These are phyloP conservation scores for Cyclaneusma minus DNA, from an alignment of 2,329 filamentous ascomycete species.

Conservation along the genomic window DNA sequence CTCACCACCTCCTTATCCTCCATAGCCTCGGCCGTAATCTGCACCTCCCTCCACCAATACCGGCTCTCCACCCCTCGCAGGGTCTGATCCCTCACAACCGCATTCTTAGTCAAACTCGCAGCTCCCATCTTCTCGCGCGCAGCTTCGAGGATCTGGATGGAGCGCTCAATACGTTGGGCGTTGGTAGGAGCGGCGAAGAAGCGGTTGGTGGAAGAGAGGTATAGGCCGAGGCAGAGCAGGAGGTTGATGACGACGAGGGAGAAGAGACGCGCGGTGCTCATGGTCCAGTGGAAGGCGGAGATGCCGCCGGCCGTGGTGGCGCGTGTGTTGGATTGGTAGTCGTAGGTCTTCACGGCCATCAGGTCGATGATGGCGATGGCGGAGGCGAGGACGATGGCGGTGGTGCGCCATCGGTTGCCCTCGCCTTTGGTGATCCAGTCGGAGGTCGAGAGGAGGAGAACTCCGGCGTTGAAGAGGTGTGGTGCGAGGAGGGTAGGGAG, in stretches of 20 bases:
- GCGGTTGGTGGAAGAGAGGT: constrained; percentile 64
- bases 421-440: constrained; percentile 45
- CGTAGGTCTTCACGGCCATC: constrained; percentile 49
- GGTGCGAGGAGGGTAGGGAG: constrained; percentile 56
- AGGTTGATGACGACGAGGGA: constrained; percentile 50
- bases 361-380: constrained; percentile 47
- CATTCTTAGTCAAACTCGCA: constrained; percentile 65
- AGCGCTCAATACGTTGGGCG: constrained; percentile 49
- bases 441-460: constrained; percentile 62
- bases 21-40: constrained; percentile 58
- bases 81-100: constrained; percentile 55
- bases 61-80: constrained; percentile 48
- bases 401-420: constrained; percentile 51
- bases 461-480: constrained; percentile 65
- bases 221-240: constrained; percentile 49
- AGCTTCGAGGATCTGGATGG: constrained; percentile 38
- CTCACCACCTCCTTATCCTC: constrained; percentile 64
- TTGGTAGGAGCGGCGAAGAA: constrained; percentile 50
- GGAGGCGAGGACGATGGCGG: constrained; percentile 48
- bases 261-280: constrained; percentile 46
- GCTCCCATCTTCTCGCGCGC: constrained; percentile 55
- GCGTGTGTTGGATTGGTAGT: constrained; percentile 46
- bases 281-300: constrained; percentile 57
- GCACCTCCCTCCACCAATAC: constrained; percentile 72
- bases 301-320: constrained; percentile 47